Conservation (phyloP, 1,284 basidiomycete genomes). For the Uromyces viciae-fabae region DNA sequence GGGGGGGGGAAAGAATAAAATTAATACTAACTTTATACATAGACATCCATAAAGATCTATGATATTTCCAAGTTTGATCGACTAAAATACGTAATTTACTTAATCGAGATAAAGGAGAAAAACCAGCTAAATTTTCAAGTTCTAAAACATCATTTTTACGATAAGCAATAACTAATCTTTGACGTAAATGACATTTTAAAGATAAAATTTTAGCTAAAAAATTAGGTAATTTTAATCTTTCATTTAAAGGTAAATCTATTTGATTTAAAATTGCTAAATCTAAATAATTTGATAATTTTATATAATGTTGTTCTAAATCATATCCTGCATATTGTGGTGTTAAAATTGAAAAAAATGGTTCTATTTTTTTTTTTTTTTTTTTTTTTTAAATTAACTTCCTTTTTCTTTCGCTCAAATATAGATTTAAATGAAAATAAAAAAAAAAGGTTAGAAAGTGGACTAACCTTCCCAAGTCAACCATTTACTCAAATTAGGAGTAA, state of each 20-base stretch:
- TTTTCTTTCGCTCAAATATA: neutral
- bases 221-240: slow-evolving; percentile 48
- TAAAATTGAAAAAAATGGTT: slow-evolving; percentile 52
- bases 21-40: slow-evolving; percentile 48
- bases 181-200: slow-evolving; percentile 51
- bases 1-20: neutral
- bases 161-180: slow-evolving; percentile 50
- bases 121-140: slow-evolving; percentile 49
- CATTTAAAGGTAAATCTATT: slow-evolving; percentile 49
- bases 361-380: slow-evolving; percentile 27
- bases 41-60: slow-evolving; percentile 54
- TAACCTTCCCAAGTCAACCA: slow-evolving; percentile 55
- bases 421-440: slow-evolving; percentile 32
- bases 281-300: slow-evolving; percentile 48
- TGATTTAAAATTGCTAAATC: slow-evolving; percentile 48
- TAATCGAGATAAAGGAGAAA: slow-evolving; percentile 45
- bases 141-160: slow-evolving; percentile 46
- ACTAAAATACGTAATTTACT: slow-evolving; percentile 48
- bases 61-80: slow-evolving; percentile 51
- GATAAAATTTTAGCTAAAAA: slow-evolving; percentile 50
- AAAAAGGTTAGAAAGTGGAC: slow-evolving; percentile 41
- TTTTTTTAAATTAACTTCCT: neutral
- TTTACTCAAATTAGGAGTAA: slow-evolving; percentile 55
- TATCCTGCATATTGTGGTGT: slow-evolving; percentile 50
- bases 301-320: slow-evolving; percentile 51